A percentile compares a stretch with the other conserved stretches of the same genome.
These are phyloP conservation scores for Eimeria maxima DNA, from an alignment of 169 alveolate genomes.

Conservation along the genomic window DNA sequence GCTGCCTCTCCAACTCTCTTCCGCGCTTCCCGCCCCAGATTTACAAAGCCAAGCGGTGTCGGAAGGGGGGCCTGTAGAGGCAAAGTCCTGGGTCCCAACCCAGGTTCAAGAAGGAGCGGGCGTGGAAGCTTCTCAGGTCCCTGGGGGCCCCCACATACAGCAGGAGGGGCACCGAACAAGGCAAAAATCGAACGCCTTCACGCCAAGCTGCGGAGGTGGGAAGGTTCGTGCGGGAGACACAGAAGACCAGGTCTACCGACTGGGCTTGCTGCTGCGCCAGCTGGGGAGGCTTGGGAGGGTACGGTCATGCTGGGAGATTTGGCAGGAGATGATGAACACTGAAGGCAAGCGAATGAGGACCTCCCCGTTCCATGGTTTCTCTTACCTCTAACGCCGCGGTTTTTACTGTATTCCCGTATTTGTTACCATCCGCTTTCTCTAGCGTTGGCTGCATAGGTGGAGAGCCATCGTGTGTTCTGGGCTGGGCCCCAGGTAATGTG, in stretches of 20 bases:
- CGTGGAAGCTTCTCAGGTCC: constrained; percentile 3
- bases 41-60: constrained; percentile 6
- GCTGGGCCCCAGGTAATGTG: not conserved
- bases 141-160: constrained; percentile 4
- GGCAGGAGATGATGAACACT: constrained; percentile 78
- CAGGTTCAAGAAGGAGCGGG: constrained; percentile 6
- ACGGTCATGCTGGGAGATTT: constrained; percentile 81
- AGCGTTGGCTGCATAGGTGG: not conserved
- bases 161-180: constrained; percentile 44
- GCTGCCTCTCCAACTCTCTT: not conserved
- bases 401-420: not conserved
- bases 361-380: too few relatives aligned
- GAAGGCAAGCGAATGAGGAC: constrained; percentile 53
- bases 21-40: not conserved
- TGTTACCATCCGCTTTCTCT: not conserved
- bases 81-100: constrained; percentile 1
- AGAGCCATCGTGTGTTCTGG: not conserved
- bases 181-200: constrained; percentile 11
- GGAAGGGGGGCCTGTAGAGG: constrained; percentile 35
- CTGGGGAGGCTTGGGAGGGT: constrained; percentile 80
- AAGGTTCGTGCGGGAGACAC: constrained; percentile 54
- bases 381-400: too few relatives aligned
- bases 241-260: constrained; percentile 72
- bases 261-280: constrained; percentile 81
- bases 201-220: constrained; percentile 45